phyloP scores from a whole-genome alignment of 345 rosid species.

The Aurinia saxatilis region DNA sequence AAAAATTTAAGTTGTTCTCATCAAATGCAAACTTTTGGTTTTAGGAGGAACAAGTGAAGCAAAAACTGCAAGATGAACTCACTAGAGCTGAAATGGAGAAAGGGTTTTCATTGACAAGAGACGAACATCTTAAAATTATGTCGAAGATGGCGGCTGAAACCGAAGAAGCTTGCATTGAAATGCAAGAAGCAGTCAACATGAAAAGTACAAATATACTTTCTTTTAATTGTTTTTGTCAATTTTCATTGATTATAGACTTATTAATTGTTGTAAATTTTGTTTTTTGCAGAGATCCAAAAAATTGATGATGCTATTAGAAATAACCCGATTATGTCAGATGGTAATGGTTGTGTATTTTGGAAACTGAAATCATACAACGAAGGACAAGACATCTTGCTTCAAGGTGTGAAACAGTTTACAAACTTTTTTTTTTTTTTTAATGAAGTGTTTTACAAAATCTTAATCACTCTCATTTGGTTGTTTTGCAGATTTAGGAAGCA shows the following conservation, averaged over 20 bases:
- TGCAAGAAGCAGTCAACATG: constrained; percentile 31
- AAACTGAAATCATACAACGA: constrained; percentile 37
- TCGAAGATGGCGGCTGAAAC: constrained; percentile 41
- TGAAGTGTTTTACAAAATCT: not conserved
- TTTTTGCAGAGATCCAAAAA: constrained; percentile 35
- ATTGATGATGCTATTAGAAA: constrained; percentile 66
- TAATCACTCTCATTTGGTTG: not conserved
- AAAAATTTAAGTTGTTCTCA: too few species aligned
- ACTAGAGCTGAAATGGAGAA: constrained; percentile 44
- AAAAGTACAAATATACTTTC: constrained; percentile 34
- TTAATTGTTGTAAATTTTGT: not conserved
- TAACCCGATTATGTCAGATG: constrained; percentile 41
- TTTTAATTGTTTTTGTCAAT: not conserved
- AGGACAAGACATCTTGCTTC: constrained; percentile 47
- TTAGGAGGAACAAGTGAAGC: constrained; percentile 53
- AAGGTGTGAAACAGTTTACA: constrained; percentile 41
- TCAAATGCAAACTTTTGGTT: too few species aligned
- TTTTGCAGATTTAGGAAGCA: constrained; percentile 40
- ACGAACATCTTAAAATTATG: constrained; percentile 42
- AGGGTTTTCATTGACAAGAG: constrained; percentile 39
- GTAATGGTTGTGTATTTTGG: constrained; percentile 53
- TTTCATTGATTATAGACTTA: not conserved
- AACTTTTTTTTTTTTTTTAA: not conserved
- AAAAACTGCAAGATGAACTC: constrained; percentile 46
- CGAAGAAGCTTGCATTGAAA: constrained; percentile 42